Percentiles rank a stretch among this genome's conserved stretches.
These are phyloP conservation scores for Coemansia sp. DNA, from an alignment of 192 early-diverging fungal species.

Conservation along the genomic window DNA sequence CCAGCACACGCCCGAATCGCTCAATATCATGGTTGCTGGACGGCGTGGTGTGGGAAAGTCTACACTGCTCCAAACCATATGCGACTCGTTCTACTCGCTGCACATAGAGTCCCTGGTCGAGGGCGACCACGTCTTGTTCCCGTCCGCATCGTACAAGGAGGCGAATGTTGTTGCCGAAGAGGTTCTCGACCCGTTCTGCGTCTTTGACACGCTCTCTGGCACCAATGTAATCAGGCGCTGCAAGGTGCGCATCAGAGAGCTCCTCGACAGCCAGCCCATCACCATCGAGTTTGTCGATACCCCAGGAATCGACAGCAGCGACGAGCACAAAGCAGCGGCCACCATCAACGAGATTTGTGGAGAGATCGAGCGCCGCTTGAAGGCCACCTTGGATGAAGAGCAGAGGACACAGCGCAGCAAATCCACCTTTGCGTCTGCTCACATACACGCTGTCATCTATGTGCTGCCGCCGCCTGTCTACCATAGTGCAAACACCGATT, in stretches of 20 bases:
- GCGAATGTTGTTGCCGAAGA: conserved; percentile 18
- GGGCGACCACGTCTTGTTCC: conserved; percentile 19
- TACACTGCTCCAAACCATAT: conserved; percentile 68
- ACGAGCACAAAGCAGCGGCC: conserved; percentile 8
- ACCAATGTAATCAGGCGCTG: conserved; percentile 29
- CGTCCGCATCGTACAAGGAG: neutral
- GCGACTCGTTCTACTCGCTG: conserved; percentile 54
- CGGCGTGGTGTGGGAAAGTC: conserved; percentile 69
- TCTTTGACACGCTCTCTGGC: conserved; percentile 44
- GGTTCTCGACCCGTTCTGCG: conserved; percentile 46
- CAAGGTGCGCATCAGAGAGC: conserved; percentile 17
- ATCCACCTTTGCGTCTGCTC: conserved; percentile 2
- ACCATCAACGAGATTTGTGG: conserved; percentile 25
- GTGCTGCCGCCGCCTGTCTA: conserved; percentile 45
- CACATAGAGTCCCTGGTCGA: conserved; percentile 30
- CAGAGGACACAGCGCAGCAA: conserved; percentile 20
- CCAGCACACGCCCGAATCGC: conserved; percentile 32
- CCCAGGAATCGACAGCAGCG: conserved; percentile 38
- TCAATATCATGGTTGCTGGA: conserved; percentile 49
- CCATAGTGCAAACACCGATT: conserved; percentile 29
- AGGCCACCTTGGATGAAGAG: conserved; percentile 39
- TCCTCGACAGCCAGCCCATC: conserved; percentile 6
- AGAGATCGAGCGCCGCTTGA: conserved; percentile 39
- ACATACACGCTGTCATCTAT: conserved; percentile 40
- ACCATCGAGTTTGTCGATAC: conserved; percentile 48